Percentiles rank a stretch among this genome's conserved stretches.
Conservation (phyloP, 306 rosid species). For the Vigna trinervia region DNA sequence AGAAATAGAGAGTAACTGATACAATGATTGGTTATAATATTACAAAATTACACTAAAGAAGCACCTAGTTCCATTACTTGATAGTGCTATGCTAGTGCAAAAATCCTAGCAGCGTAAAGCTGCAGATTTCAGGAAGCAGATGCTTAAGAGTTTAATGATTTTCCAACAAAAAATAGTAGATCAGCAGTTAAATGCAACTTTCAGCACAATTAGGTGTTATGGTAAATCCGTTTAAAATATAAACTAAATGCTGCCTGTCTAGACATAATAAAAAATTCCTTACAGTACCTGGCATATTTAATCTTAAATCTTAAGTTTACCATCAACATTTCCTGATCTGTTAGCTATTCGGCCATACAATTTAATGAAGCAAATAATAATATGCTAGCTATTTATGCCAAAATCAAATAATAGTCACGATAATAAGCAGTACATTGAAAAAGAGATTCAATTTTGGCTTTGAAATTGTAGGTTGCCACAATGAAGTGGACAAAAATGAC, state of each 20-base stretch:
- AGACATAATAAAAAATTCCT: neutral
- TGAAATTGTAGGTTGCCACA: slow-evolving; percentile 7
- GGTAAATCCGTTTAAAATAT: slow-evolving; percentile 14
- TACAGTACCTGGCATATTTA: neutral
- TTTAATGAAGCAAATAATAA: neutral
- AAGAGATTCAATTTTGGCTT: slow-evolving; percentile 33
- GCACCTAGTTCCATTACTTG: slow-evolving; percentile 24
- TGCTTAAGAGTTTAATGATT: neutral
- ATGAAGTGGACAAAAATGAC: slow-evolving; percentile 31
- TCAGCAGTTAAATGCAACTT: neutral
- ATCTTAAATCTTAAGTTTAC: neutral
- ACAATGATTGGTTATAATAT: neutral
- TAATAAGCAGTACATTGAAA: slow-evolving; percentile 1
- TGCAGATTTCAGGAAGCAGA: neutral
- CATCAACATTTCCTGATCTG: neutral
- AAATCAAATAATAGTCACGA: slow-evolving; percentile 3
- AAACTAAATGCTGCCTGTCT: neutral
- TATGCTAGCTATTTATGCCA: neutral
- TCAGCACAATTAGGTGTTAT: neutral
- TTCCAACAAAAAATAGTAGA: neutral
- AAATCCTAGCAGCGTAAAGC: slow-evolving; percentile 23
- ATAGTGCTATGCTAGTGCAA: slow-evolving; percentile 20
- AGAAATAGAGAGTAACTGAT: neutral
- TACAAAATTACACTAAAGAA: slow-evolving; percentile 35
- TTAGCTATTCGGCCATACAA: slow-evolving; percentile 6